Evolutionary conservation across 805 yeast species (phyloP).

Genomic region (Candida vaughaniae): DNA sequence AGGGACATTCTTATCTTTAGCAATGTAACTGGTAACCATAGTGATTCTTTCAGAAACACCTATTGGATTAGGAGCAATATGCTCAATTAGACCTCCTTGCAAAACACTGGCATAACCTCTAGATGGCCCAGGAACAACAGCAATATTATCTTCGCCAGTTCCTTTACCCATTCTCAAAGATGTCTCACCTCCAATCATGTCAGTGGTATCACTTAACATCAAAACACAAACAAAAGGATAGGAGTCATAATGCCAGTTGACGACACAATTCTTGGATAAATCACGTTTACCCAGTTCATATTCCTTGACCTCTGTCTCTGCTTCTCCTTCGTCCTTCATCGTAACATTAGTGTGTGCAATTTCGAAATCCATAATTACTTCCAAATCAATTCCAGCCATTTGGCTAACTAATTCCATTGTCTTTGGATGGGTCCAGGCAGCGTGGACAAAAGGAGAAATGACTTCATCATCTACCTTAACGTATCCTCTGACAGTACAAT

Average conservation of each 20-base stretch:
- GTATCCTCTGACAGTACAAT: conserved; percentile 51
- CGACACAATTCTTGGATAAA: conserved; percentile 45
- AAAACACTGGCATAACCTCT: conserved; percentile 37
- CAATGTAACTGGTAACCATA: conserved; percentile 41
- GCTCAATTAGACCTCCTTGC: conserved; percentile 41
- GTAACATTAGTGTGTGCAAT: conserved; percentile 53
- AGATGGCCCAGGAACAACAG: conserved; percentile 27
- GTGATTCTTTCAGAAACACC: conserved; percentile 39
- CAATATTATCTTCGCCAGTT: conserved; percentile 15
- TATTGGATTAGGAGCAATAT: conserved; percentile 39
- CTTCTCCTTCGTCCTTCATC: conserved; percentile 37
- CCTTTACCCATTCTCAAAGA: conserved; percentile 47
- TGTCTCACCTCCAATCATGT: conserved; percentile 64
- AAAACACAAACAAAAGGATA: conserved; percentile 65
- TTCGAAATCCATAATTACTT: conserved; percentile 57
- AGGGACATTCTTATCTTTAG: conserved; percentile 25
- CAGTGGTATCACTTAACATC: conserved; percentile 57
- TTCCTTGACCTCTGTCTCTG: conserved; percentile 24
- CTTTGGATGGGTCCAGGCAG: conserved; percentile 60
- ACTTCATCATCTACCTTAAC: conserved; percentile 31
- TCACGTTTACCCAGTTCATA: conserved; percentile 11
- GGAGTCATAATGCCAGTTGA: conserved; percentile 65
- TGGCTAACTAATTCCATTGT: conserved; percentile 51
- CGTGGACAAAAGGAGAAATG: conserved; percentile 50
- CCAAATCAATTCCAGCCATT: conserved; percentile 62